phyloP scores from a whole-genome alignment of 176 grass and related monocot genomes.

The Triticum monococcum region DNA sequence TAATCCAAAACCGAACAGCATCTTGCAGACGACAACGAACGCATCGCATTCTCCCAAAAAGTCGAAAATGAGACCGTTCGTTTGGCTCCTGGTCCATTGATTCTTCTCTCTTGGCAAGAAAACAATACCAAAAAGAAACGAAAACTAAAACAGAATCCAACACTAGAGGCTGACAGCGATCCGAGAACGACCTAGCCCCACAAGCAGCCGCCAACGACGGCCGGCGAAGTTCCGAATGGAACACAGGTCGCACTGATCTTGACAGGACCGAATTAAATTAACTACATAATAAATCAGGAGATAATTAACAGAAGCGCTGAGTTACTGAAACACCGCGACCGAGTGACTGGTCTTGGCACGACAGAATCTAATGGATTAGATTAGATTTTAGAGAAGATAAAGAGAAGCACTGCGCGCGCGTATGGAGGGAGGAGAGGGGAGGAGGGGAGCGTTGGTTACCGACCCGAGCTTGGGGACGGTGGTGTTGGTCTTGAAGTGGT shows the following conservation, averaged over 20 bases:
- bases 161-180: neutral
- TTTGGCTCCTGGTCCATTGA: neutral
- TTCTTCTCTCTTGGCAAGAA: neutral
- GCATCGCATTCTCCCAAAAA: neutral
- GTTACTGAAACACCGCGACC: too few species aligned
- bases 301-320: too few species aligned
- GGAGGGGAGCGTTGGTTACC: neutral
- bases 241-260: too few species aligned
- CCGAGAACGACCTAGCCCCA: neutral
- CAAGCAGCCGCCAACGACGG: neutral
- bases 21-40: neutral
- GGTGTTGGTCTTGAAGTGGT: conserved; percentile 81
- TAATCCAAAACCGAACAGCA: neutral
- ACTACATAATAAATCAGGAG: too few species aligned
- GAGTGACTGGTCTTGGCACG: too few species aligned
- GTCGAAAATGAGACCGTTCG: neutral
- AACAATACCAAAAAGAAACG: neutral
- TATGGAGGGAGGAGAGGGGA: too few species aligned
- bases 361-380: too few species aligned
- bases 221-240: neutral
- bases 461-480: conserved; percentile 90
- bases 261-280: too few species aligned
- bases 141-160: conserved; percentile 2
- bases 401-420: neutral
- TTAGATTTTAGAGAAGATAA: neutral